phyloP scores from a whole-genome alignment of 164 flowering plant species.

The Aristolochia californica region DNA sequence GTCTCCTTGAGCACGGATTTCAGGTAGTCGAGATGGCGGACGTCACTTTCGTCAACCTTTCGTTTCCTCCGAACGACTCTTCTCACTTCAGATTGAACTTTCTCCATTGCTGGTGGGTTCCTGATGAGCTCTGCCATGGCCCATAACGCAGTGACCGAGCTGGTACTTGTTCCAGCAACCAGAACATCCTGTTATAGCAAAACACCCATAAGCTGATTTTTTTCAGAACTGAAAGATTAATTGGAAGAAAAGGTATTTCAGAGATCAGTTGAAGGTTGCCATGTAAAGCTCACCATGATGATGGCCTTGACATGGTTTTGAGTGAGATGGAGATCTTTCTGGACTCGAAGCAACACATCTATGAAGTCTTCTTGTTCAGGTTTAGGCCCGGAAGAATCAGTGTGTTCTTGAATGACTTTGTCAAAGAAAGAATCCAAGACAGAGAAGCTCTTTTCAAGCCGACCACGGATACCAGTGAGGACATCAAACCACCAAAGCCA shows the following conservation, averaged over 20 bases:
- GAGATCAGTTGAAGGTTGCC: neutral
- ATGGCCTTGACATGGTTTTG: neutral
- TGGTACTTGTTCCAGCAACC: neutral
- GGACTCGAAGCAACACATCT: neutral
- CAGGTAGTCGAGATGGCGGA: neutral
- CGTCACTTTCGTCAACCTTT: neutral
- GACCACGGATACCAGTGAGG: neutral
- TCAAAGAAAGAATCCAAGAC: neutral
- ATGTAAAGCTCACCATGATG: neutral
- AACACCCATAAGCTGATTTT: too few relatives aligned
- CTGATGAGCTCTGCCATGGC: slow-evolving; percentile 2
- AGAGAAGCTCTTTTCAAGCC: neutral
- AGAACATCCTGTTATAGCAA: neutral
- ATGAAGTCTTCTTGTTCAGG: neutral
- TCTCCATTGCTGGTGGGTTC: neutral
- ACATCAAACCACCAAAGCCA: neutral
- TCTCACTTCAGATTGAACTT: slow-evolving; percentile 1
- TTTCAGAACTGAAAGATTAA: too few relatives aligned
- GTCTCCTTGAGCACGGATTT: slow-evolving; percentile 1
- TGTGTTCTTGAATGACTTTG: neutral
- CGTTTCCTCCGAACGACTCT: neutral
- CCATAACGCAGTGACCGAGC: neutral
- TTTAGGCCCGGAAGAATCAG: neutral
- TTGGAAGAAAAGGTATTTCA: neutral
- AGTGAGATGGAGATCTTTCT: neutral